Evolutionary conservation across 1,284 basidiomycete genomes (phyloP).

Genomic region (Thelephora terrestris): DNA sequence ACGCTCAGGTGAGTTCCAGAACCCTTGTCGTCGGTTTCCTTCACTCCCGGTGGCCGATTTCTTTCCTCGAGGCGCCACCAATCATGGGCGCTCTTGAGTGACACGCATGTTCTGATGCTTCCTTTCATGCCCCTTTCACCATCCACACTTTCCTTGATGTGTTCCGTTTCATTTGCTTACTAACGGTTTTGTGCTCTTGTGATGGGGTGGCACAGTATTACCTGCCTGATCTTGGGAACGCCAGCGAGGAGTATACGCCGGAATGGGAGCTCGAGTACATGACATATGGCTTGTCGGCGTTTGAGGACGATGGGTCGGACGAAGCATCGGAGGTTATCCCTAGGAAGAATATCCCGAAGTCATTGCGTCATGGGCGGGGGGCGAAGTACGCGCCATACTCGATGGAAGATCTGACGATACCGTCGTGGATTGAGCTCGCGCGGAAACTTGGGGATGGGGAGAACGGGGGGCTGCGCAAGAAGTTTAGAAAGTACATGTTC

Average conservation of each 20-base stretch:
- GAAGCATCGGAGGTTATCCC: conserved; percentile 47
- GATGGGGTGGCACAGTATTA: conserved; percentile 46
- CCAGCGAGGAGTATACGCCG: conserved; percentile 45
- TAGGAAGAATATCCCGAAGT: conserved; percentile 49
- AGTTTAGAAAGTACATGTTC: conserved; percentile 66
- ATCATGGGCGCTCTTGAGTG: too few species aligned
- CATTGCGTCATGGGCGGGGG: conserved; percentile 34
- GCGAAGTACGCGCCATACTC: conserved; percentile 61
- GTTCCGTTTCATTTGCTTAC: background rate
- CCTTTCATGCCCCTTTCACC: too few species aligned
- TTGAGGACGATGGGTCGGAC: conserved; percentile 25
- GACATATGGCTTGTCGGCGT: conserved; percentile 42
- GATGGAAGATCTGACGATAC: conserved; percentile 69
- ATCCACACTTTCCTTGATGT: too few species aligned
- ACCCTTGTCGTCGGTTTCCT: background rate
- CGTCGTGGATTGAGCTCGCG: conserved; percentile 67
- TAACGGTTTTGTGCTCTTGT: conserved; percentile 6
- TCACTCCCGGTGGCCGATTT: too few species aligned
- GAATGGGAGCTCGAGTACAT: conserved; percentile 72
- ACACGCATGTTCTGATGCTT: too few species aligned
- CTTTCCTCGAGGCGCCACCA: background rate
- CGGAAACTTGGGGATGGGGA: conserved; percentile 44
- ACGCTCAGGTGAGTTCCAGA: conserved; percentile 53
- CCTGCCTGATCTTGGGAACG: conserved; percentile 54
- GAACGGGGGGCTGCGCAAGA: conserved; percentile 53